Conservation (phyloP, 2,329 filamentous ascomycete genomes). For the Ilyonectria destructans region DNA sequence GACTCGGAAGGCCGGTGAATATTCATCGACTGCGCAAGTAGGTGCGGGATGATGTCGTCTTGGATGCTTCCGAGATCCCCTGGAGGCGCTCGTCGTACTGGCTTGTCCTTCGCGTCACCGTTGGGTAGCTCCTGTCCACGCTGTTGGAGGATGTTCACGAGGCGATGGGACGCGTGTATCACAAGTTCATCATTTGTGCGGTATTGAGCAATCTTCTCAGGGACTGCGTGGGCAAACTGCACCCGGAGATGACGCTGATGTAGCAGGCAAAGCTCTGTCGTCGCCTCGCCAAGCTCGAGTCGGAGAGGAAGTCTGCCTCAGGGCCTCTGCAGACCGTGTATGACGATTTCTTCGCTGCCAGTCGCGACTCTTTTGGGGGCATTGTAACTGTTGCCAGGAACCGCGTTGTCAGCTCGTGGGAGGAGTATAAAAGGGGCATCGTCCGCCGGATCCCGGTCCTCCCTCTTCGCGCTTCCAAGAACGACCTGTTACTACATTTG, state of each 20-base stretch:
- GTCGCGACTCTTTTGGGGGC: background rate
- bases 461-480: constrained; percentile 53
- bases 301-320: constrained; percentile 17
- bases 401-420: constrained; percentile 57
- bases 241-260: constrained; percentile 41
- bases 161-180: constrained; percentile 59
- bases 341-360: constrained; percentile 18
- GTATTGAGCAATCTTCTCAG: constrained; percentile 64
- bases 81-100: constrained; percentile 77
- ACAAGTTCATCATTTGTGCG: constrained; percentile 72
- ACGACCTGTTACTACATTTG: constrained; percentile 56
- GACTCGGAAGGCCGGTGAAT: constrained; percentile 60
- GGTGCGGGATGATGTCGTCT: constrained; percentile 75
- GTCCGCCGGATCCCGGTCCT: constrained; percentile 61
- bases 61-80: constrained; percentile 63
- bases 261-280: constrained; percentile 68
- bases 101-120: constrained; percentile 73
- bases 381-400: constrained; percentile 35
- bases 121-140: constrained; percentile 66
- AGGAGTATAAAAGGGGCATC: constrained; percentile 56
- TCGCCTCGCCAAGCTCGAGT: constrained; percentile 72
- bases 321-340: constrained; percentile 6
- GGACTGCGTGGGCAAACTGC: constrained; percentile 48
- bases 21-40: constrained; percentile 67
- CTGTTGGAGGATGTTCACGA: constrained; percentile 53